Percentiles rank a stretch among this genome's conserved stretches.
Conservation (phyloP, 1,284 basidiomycete species). For the Ganoderma sp. region DNA sequence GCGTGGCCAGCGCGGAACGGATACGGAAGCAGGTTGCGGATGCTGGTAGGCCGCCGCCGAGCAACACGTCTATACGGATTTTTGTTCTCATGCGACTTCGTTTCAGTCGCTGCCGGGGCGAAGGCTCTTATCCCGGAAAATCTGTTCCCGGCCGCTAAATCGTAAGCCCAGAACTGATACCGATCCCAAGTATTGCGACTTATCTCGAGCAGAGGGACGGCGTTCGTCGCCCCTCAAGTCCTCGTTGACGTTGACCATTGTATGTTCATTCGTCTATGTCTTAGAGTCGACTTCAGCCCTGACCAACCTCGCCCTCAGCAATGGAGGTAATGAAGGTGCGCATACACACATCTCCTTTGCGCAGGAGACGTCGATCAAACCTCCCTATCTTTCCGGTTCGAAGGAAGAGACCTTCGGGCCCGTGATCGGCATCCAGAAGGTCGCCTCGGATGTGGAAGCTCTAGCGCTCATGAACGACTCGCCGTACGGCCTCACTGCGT, state of each 20-base stretch:
- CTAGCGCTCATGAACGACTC: constrained; percentile 94
- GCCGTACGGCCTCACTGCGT: constrained; percentile 92
- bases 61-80: not conserved
- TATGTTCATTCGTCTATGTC: constrained; percentile 47
- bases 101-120: constrained; percentile 78
- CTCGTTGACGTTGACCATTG: constrained; percentile 87
- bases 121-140: constrained; percentile 75
- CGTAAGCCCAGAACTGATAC: constrained; percentile 48
- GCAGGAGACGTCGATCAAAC: not conserved
- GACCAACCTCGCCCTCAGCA: constrained; percentile 46
- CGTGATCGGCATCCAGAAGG: constrained; percentile 89
- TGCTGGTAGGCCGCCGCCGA: constrained; percentile 57
- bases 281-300: constrained; percentile 2
- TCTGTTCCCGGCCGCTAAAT: constrained; percentile 70
- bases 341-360: not conserved
- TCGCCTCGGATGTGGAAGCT: constrained; percentile 85
- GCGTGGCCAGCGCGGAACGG: constrained; percentile 79
- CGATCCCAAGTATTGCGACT: not conserved
- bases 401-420: constrained; percentile 91
- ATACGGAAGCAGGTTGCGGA: constrained; percentile 88
- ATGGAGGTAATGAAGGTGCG: constrained; percentile 91
- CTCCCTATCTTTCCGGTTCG: not conserved
- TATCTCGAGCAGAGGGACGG: constrained; percentile 61
- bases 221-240: constrained; percentile 90
- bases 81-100: not conserved